These are phyloP conservation scores for Calonectria honghensis DNA, from an alignment of 2,329 filamentous ascomycete genomes.

Conservation along the genomic window DNA sequence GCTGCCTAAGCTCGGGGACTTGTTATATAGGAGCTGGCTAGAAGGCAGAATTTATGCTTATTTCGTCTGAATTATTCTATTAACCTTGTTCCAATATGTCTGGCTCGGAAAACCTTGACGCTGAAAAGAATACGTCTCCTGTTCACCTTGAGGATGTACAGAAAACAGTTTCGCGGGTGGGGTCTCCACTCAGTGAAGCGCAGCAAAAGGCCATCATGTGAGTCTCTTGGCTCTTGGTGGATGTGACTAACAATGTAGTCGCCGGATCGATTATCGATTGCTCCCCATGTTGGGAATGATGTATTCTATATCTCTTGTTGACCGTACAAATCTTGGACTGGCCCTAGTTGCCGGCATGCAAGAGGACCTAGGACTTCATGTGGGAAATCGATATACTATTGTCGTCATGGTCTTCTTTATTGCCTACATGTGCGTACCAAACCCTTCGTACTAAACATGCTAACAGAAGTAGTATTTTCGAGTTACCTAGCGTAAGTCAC, in stretches of 20 bases:
- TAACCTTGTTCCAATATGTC: neutral
- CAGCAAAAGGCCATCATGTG: constrained; percentile 15
- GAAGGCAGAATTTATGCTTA: neutral
- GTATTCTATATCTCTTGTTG: constrained; percentile 18
- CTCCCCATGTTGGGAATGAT: constrained; percentile 18
- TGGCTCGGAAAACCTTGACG: neutral
- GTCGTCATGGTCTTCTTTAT: constrained; percentile 16
- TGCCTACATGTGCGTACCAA: neutral
- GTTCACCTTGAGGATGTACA: constrained; percentile 5
- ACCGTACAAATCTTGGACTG: constrained; percentile 4
- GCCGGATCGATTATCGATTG: constrained; percentile 3
- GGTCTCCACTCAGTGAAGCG: neutral
- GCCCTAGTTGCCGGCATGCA: constrained; percentile 16
- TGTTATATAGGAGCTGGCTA: neutral
- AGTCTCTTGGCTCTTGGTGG: neutral
- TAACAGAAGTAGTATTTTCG: neutral
- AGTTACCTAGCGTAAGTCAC: neutral
- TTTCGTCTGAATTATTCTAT: neutral
- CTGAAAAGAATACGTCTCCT: neutral
- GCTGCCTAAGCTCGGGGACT: neutral
- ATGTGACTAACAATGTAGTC: neutral
- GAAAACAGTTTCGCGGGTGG: neutral
- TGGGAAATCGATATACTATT: constrained; percentile 23
- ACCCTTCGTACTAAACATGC: neutral
- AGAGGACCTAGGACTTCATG: neutral